Base-by-base conservation (phyloP, 495 filamentous ascomycete species). In the Penicillium crystallinum region DNA sequence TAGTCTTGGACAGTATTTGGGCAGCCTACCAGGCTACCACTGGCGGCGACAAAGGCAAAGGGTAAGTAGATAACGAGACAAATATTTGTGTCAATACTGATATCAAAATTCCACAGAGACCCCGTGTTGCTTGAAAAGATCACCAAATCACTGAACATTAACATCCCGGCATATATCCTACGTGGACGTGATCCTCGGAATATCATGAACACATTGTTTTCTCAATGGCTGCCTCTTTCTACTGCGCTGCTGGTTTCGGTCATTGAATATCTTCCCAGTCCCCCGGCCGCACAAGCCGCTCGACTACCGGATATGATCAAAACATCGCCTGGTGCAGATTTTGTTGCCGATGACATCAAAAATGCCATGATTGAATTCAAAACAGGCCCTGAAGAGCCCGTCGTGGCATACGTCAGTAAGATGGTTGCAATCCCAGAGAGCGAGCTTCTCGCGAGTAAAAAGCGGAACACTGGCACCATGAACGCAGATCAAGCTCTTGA, bases 1-100 rank as follows among this genome's bases (percentile, higher is more conserved):
- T 99, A 45, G 95, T 99, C 6, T 78, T 99, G 51, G 92, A 96
- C 40, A 95, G 89, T 53, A 87, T 99, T 35, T 99, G 93, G 93
- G 92, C 95, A 43, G 91, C 95, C 18, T 99, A 99, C 67, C 80
- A 89, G 53, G 93, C 91, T 49, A 97, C 91, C 10, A 87, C 81
- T 15, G 89, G 90, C 5, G 88, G 85, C 34, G 84, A 84, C 49
- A 84, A 84, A 58, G 86, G 85, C 53, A 95, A 88, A 74, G 90
- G 91, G 86, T 88, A 75, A 64, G 76, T 69, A 34, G 3, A 6
- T 2, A 36, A 10, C 5, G 18, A 19, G 41, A 3, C 15, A 52
- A 59, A 59, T 50, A 21, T 33, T 25, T 3, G 18, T 14, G 34
- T 33, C 48, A 11, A 30, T 63, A 54, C 72, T 73, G 51, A 74